Conservation (phyloP, 139 green algal genomes). For the Bryopsis sp. region DNA sequence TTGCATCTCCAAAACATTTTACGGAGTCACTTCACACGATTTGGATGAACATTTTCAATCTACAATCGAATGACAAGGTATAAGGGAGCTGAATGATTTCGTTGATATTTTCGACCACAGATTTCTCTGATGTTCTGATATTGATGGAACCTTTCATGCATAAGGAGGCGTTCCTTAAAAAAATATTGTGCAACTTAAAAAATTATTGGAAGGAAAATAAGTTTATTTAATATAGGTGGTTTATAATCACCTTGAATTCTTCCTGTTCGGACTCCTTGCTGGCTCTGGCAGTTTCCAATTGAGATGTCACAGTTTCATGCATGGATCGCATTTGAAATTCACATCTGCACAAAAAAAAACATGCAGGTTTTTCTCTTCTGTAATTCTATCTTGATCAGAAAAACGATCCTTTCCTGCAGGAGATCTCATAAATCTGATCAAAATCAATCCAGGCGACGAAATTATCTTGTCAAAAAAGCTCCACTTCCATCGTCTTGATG, state of each 20-base stretch:
- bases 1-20: background rate
- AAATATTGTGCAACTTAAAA: background rate
- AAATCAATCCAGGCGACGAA: background rate
- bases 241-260: slow-evolving; percentile 1
- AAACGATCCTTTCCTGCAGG: background rate
- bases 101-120: background rate
- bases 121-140: background rate
- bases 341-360: too few species aligned
- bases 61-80: background rate
- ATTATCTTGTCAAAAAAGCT: background rate
- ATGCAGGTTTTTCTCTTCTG: too few species aligned
- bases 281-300: slow-evolving; percentile 1
- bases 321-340: background rate
- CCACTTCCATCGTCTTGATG: background rate
- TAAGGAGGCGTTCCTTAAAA: background rate
- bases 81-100: background rate
- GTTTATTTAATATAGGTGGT: background rate
- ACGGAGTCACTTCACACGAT: background rate
- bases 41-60: slow-evolving; percentile 3
- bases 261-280: slow-evolving; percentile 14
- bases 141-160: background rate
- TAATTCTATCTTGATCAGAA: background rate
- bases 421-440: background rate
- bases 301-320: slow-evolving; percentile 3
- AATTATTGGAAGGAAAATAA: background rate